Percentiles rank a stretch among this genome's conserved stretches.
Conservation (phyloP, 768 basidiomycete species). For the Trametes cinnabarina region DNA sequence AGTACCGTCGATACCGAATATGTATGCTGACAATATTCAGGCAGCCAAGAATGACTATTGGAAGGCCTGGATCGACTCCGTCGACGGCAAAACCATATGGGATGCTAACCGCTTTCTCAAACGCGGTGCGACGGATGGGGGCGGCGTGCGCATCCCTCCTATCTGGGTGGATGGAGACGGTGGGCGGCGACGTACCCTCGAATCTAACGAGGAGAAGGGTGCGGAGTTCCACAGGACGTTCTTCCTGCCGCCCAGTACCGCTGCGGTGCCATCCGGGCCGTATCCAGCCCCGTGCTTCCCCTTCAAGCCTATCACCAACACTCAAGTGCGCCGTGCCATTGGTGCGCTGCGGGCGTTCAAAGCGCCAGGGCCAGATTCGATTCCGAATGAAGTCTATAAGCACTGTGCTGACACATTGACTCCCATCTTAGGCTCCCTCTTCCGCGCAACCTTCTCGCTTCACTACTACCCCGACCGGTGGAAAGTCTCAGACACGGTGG, state of each 20-base stretch:
- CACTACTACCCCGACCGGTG: conserved; percentile 15
- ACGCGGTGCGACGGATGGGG: conserved; percentile 8
- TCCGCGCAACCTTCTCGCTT: conserved; percentile 29
- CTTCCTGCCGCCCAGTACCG: conserved; percentile 25
- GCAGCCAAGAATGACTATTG: conserved; percentile 26
- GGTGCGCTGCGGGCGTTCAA: conserved; percentile 35
- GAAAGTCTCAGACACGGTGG: conserved; percentile 30
- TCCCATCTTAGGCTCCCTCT: conserved; percentile 29
- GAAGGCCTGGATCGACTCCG: conserved; percentile 24
- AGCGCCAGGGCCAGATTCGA: conserved; percentile 28
- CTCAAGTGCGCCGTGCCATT: conserved; percentile 28
- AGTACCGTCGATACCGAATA: conserved; percentile 16
- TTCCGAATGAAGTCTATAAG: conserved; percentile 36
- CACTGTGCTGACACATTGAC: conserved; percentile 26
- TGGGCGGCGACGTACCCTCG: background rate
- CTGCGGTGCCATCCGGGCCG: background rate
- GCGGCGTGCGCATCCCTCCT: conserved; percentile 21
- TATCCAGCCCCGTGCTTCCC: conserved; percentile 30
- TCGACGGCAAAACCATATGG: conserved; percentile 22
- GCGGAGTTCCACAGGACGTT: conserved; percentile 25
- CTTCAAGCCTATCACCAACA: conserved; percentile 24
- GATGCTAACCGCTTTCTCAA: conserved; percentile 15
- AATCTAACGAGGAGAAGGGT: conserved; percentile 17
- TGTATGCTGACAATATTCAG: conserved; percentile 18
- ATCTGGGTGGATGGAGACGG: background rate